phyloP scores from a whole-genome alignment of 192 early-diverging fungal species.

The Linnemannia exigua region DNA sequence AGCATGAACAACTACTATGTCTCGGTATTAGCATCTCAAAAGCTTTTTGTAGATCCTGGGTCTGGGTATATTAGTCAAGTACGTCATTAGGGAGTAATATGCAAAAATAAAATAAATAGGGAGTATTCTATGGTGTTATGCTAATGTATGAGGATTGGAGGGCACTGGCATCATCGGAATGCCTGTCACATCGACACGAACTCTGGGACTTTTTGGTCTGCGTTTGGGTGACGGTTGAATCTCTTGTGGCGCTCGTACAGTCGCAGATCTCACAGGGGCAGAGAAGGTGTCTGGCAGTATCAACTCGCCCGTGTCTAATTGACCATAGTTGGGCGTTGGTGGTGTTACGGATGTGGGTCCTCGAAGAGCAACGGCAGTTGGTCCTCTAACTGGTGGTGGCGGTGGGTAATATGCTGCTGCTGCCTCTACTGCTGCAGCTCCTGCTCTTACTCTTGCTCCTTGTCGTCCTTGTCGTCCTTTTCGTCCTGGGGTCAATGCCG shows the following conservation, averaged over 20 bases:
- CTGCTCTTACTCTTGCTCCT: no score
- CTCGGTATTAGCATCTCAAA: no score
- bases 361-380: no score
- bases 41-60: no score
- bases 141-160: no score
- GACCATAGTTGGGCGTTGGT: not conserved
- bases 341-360: not conserved
- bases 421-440: not conserved
- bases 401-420: constrained; percentile 25
- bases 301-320: not conserved
- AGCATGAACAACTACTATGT: no score
- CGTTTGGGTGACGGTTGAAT: constrained; percentile 5
- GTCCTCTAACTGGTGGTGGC: constrained; percentile 16
- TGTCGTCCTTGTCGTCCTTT: no score
- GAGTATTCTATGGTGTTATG: no score
- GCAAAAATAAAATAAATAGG: no score
- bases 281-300: no score
- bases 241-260: constrained; percentile 20
- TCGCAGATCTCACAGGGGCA: not conserved
- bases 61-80: no score
- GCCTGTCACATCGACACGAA: not conserved
- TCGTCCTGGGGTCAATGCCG: not conserved
- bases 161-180: not conserved
- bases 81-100: no score
- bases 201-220: not conserved